Percentiles rank a stretch among this genome's conserved stretches.
Evolutionary conservation across 2,329 filamentous ascomycete genomes (phyloP).

Genomic region (Fusarium sp.): DNA sequence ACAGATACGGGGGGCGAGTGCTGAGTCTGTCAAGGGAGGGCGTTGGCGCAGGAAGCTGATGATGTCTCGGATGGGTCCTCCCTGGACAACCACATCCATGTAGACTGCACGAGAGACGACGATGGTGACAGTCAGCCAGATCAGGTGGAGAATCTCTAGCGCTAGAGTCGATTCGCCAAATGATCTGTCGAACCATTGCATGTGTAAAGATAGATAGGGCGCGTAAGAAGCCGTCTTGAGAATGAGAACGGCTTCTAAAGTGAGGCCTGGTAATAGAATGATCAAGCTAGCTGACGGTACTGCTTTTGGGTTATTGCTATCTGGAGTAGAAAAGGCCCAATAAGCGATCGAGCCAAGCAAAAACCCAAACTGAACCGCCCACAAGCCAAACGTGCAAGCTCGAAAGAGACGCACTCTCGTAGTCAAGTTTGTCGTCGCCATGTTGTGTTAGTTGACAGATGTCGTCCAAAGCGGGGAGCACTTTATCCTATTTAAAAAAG

Average conservation of each 20-base stretch:
- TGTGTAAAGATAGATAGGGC: not conserved
- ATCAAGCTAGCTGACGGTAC: not conserved
- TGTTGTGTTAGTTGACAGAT: not conserved
- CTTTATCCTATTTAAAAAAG: not conserved
- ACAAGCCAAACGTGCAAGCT: slow-evolving; percentile 11
- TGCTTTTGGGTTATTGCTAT: not conserved
- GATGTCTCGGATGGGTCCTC: slow-evolving; percentile 2
- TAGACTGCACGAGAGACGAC: slow-evolving; percentile 2
- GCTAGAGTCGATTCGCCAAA: slow-evolving; percentile 36
- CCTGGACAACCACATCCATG: slow-evolving; percentile 13
- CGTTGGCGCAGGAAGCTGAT: not conserved
- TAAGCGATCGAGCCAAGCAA: not conserved
- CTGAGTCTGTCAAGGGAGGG: not conserved
- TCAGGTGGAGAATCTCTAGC: slow-evolving; percentile 26
- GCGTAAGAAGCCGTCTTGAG: slow-evolving; percentile 37
- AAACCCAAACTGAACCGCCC: slow-evolving; percentile 24
- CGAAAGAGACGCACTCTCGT: not conserved
- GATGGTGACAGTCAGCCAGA: slow-evolving; percentile 26
- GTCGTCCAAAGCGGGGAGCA: slow-evolving; percentile 1
- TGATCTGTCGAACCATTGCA: slow-evolving; percentile 13
- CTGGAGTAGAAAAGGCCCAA: not conserved
- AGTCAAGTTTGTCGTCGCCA: not conserved
- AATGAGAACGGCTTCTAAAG: slow-evolving; percentile 37
- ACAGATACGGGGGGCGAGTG: not conserved
- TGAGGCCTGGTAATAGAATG: not conserved